Conservation (phyloP, 768 basidiomycete species). For the Fomitopsis pulvina region DNA sequence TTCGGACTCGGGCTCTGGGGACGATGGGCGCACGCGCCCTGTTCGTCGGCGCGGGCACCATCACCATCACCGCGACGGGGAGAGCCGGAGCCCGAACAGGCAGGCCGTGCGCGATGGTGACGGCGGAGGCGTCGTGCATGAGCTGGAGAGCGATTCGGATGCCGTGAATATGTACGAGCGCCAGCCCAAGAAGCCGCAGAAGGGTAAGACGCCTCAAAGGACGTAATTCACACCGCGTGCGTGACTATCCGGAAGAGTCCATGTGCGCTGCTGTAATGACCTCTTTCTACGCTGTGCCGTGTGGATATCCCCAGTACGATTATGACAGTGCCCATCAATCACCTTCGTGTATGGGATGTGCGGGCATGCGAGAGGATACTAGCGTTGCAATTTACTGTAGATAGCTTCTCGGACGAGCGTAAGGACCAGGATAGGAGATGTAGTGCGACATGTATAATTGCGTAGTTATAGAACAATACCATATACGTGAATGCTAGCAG, state of each 20-base stretch:
- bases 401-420: no score
- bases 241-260: neutral
- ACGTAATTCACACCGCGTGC: neutral
- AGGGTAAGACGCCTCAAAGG: conserved; percentile 8
- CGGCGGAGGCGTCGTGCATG: conserved; percentile 18
- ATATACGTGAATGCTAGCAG: neutral
- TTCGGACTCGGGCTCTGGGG: conserved; percentile 36
- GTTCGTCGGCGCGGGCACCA: conserved; percentile 11
- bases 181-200: conserved; percentile 22
- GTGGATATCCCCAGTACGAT: no score
- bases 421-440: no score
- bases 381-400: no score
- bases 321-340: no score
- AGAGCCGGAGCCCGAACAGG: conserved; percentile 10
- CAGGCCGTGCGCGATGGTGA: conserved; percentile 11
- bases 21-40: conserved; percentile 14
- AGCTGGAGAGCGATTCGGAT: conserved; percentile 16
- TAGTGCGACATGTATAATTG: neutral
- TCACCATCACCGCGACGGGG: conserved; percentile 11
- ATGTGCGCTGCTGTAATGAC: no score
- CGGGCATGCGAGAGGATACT: no score
- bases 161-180: conserved; percentile 32
- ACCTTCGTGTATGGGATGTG: no score
- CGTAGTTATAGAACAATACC: neutral
- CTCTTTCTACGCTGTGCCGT: no score